These are phyloP conservation scores for Ganoderma sp. DNA, from an alignment of 1,284 basidiomycete species.

Conservation along the genomic window DNA sequence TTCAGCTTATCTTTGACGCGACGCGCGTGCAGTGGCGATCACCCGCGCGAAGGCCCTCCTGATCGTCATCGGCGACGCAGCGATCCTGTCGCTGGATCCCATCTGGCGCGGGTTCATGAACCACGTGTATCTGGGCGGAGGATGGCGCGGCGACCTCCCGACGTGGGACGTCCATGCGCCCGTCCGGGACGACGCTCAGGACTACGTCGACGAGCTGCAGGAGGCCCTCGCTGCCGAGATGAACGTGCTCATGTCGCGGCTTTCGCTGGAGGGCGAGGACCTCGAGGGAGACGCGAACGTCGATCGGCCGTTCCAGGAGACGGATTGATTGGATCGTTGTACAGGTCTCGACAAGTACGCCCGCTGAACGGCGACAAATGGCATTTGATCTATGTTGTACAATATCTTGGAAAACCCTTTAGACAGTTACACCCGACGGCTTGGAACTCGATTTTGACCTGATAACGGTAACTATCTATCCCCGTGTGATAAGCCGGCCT, in stretches of 20 bases:
- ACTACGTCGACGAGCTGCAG: conserved; percentile 40
- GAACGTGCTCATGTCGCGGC: conserved; percentile 55
- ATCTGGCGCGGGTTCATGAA: conserved; percentile 61
- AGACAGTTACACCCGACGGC: not conserved
- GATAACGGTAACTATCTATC: not conserved
- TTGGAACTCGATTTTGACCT: not conserved
- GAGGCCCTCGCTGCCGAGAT: conserved; percentile 50
- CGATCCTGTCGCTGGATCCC: conserved; percentile 55
- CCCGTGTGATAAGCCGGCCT: not conserved
- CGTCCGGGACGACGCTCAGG: conserved; percentile 37
- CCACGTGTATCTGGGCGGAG: conserved; percentile 51
- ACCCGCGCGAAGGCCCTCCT: conserved; percentile 63
- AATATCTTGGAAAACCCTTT: not conserved
- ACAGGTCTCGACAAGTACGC: not conserved
- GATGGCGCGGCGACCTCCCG: conserved; percentile 54
- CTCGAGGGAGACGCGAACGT: conserved; percentile 34
- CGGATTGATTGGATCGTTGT: conserved; percentile 10
- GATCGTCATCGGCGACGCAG: conserved; percentile 61
- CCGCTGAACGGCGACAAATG: not conserved
- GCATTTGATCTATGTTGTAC: not conserved
- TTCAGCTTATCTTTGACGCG: not conserved
- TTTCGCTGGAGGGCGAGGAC: conserved; percentile 48
- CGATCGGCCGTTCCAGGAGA: conserved; percentile 27
- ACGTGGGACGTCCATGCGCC: conserved; percentile 55
- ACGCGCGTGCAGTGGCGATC: conserved; percentile 38